Conservation (phyloP, 169 alveolate genomes). For the Theileria luwenshuni region DNA sequence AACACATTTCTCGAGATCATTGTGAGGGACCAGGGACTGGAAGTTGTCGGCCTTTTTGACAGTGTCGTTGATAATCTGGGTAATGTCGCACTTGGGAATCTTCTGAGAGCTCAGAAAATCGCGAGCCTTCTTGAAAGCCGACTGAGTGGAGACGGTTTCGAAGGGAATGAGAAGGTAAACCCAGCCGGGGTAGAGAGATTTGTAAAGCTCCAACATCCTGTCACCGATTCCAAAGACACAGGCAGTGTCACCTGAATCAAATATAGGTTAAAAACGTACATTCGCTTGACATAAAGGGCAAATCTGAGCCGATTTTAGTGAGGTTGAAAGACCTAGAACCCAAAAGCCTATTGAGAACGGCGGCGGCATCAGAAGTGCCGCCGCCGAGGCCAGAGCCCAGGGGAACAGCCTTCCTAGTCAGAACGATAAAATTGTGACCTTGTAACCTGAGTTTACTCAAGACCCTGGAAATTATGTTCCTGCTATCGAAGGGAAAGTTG, state of each 20-base stretch:
- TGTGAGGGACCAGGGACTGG: neutral
- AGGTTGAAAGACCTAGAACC: constrained; percentile 22
- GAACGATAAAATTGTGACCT: constrained; percentile 61
- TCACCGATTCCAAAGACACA: constrained; percentile 54
- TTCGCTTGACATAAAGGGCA: constrained; percentile 56
- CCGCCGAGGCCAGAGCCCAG: constrained; percentile 80
- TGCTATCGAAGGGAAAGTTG: constrained; percentile 55
- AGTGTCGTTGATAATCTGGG: neutral
- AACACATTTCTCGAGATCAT: constrained; percentile 51
- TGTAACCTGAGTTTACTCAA: constrained; percentile 31
- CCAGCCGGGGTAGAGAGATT: constrained; percentile 17
- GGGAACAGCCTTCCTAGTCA: constrained; percentile 63
- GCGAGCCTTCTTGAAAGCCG: constrained; percentile 31
- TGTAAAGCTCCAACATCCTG: constrained; percentile 23
- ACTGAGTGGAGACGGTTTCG: constrained; percentile 42
- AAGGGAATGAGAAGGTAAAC: constrained; percentile 55
- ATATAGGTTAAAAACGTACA: constrained; percentile 15
- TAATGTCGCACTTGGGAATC: neutral
- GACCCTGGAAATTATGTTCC: constrained; percentile 52
- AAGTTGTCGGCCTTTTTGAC: neutral
- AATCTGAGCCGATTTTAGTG: constrained; percentile 70
- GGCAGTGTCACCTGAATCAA: constrained; percentile 27
- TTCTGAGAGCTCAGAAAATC: constrained; percentile 21
- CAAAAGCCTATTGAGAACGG: constrained; percentile 49
- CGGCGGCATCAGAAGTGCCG: constrained; percentile 78